These are phyloP conservation scores for Lactarius evosmus DNA, from an alignment of 768 basidiomycete genomes.

Conservation along the genomic window DNA sequence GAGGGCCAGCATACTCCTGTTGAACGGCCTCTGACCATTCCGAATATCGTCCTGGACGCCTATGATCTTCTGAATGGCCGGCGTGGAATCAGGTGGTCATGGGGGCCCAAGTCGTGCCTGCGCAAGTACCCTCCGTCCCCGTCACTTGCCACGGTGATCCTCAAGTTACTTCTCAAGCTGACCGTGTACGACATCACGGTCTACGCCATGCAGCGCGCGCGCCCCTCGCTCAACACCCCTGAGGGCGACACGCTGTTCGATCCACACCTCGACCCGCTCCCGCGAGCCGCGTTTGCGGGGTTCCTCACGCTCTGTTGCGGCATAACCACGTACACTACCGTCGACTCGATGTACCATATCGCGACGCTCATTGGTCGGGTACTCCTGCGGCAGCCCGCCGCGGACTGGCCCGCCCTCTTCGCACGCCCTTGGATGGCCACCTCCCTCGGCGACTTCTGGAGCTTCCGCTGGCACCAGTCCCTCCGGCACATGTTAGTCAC, in stretches of 20 bases:
- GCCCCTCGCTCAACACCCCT: slow-evolving; percentile 11
- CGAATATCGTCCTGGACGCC: slow-evolving; percentile 20
- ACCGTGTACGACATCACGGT: slow-evolving; percentile 6
- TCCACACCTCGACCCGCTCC: background rate
- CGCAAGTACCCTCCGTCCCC: background rate
- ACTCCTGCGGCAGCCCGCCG: slow-evolving; percentile 34
- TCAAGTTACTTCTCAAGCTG: slow-evolving; percentile 7
- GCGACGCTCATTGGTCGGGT: slow-evolving; percentile 31
- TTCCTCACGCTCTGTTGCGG: slow-evolving; percentile 22
- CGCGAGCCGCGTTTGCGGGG: background rate
- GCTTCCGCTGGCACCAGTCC: slow-evolving; percentile 40
- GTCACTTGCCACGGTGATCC: background rate
- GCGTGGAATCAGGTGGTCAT: slow-evolving; percentile 28
- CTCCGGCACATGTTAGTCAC: slow-evolving; percentile 35
- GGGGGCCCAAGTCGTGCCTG: slow-evolving; percentile 20
- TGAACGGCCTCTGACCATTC: slow-evolving; percentile 10
- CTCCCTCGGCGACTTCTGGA: slow-evolving; percentile 42
- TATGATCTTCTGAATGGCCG: slow-evolving; percentile 20
- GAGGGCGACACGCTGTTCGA: slow-evolving; percentile 21
- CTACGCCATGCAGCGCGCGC: slow-evolving; percentile 9
- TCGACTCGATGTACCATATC: slow-evolving; percentile 30
- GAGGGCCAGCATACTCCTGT: background rate
- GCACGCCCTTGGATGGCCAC: slow-evolving; percentile 38
- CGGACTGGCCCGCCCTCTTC: slow-evolving; percentile 39
- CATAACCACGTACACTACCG: slow-evolving; percentile 13